phyloP scores from a whole-genome alignment of 805 yeast species.

The Ogataea populi-albae region DNA sequence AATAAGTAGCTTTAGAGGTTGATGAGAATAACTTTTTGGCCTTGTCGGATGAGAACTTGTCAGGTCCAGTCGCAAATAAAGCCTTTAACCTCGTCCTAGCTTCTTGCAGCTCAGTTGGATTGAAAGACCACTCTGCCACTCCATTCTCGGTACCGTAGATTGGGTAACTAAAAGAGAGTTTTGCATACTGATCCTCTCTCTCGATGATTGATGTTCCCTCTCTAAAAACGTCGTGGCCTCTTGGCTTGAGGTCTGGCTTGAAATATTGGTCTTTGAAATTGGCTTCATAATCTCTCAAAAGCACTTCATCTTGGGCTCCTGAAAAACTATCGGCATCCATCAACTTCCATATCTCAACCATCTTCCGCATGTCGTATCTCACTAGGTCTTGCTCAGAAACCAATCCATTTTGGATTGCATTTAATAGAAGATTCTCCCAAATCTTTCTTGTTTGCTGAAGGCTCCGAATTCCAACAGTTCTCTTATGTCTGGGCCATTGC shows the following conservation, averaged over 20 bases:
- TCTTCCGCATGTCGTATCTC: constrained; percentile 46
- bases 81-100: constrained; percentile 48
- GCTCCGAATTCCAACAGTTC: constrained; percentile 55
- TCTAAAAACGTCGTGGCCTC: constrained; percentile 42
- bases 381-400: constrained; percentile 50
- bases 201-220: constrained; percentile 64
- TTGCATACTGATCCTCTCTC: constrained; percentile 54
- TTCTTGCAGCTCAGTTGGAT: constrained; percentile 30
- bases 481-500: constrained; percentile 70
- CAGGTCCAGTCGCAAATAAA: constrained; percentile 53
- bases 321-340: constrained; percentile 36
- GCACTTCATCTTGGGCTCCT: constrained; percentile 15
- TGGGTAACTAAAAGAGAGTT: constrained; percentile 42
- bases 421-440: constrained; percentile 66
- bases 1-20: constrained; percentile 44
- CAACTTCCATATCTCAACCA: constrained; percentile 65
- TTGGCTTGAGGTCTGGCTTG: constrained; percentile 29
- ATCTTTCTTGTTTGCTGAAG: constrained; percentile 49
- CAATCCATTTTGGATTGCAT: constrained; percentile 54
- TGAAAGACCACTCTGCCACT: too few relatives aligned
- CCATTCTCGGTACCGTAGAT: constrained; percentile 16
- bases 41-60: constrained; percentile 41
- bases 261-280: constrained; percentile 48
- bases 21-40: constrained; percentile 47
- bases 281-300: constrained; percentile 41